A percentile compares a stretch with the other conserved stretches of the same genome.
Evolutionary conservation across 2,329 filamentous ascomycete genomes (phyloP).

Genomic region (Verticillium longisporum): DNA sequence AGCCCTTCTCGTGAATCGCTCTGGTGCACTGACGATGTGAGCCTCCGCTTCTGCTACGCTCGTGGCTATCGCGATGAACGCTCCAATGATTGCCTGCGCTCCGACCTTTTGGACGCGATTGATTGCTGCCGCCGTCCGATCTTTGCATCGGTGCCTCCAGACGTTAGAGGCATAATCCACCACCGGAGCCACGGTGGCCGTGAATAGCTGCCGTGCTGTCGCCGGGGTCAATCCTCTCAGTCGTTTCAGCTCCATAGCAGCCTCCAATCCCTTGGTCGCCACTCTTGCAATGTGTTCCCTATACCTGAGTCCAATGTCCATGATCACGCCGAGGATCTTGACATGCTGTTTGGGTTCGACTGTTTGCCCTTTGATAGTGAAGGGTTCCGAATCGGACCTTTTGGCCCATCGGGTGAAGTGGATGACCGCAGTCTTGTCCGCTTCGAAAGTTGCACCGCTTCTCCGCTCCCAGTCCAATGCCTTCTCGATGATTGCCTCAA

Average conservation of each 20-base stretch:
- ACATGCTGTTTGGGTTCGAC: background rate
- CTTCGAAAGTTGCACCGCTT: slow-evolving; percentile 18
- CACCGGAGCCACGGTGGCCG: slow-evolving; percentile 13
- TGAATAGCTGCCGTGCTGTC: slow-evolving; percentile 17
- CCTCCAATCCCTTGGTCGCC: slow-evolving; percentile 9
- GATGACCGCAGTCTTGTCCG: slow-evolving; percentile 17
- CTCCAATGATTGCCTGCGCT: slow-evolving; percentile 12
- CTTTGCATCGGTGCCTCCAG: slow-evolving; percentile 14
- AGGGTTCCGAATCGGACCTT: background rate
- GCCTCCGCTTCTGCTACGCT: slow-evolving; percentile 14
- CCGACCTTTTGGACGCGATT: slow-evolving; percentile 8
- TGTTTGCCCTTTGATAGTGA: background rate
- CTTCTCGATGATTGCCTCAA: slow-evolving; percentile 14
- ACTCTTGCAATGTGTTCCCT: slow-evolving; percentile 6
- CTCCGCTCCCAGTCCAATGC: slow-evolving; percentile 14
- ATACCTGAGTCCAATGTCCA: slow-evolving; percentile 12
- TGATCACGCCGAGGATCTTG: slow-evolving; percentile 15
- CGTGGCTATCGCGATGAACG: slow-evolving; percentile 12
- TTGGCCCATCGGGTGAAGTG: background rate
- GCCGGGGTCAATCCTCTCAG: slow-evolving; percentile 10
- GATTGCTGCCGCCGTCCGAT: slow-evolving; percentile 6
- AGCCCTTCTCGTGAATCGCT: slow-evolving; percentile 11
- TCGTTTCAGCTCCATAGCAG: slow-evolving; percentile 7
- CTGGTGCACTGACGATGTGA: slow-evolving; percentile 9
- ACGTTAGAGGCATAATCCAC: slow-evolving; percentile 19